Evolutionary conservation across 495 filamentous ascomycete genomes (phyloP).

Genomic region (Cairneyella variabilis): DNA sequence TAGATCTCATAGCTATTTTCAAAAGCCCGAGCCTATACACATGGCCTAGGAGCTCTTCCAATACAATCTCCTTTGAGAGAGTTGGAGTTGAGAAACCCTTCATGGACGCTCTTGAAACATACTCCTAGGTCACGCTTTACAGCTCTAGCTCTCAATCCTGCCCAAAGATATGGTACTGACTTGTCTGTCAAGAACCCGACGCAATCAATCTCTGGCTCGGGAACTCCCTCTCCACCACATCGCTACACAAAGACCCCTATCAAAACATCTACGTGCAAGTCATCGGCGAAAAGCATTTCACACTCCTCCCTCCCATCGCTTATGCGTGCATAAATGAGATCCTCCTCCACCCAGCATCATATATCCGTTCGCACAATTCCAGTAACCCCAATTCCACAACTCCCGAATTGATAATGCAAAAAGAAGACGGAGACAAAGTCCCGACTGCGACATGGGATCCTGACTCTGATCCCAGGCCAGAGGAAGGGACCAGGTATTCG

Average conservation of each 20-base stretch:
- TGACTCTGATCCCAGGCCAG: constrained; percentile 41
- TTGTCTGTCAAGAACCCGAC: constrained; percentile 55
- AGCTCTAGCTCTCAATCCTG: too few species aligned
- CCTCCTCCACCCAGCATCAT: constrained; percentile 45
- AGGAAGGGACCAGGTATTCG: constrained; percentile 49
- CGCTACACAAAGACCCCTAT: constrained; percentile 74
- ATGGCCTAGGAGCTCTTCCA: too few species aligned
- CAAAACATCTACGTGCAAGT: constrained; percentile 79
- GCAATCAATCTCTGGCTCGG: constrained; percentile 81
- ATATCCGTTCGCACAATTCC: constrained; percentile 32
- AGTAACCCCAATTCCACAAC: not conserved
- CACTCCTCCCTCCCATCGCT: constrained; percentile 62
- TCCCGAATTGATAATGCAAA: constrained; percentile 26
- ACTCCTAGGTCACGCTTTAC: too few species aligned
- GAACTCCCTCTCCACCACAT: constrained; percentile 57
- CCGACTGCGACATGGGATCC: constrained; percentile 73
- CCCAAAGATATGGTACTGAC: too few species aligned
- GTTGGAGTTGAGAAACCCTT: too few species aligned
- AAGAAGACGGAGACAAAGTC: constrained; percentile 33
- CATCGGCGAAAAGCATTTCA: constrained; percentile 64
- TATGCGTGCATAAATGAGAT: constrained; percentile 60
- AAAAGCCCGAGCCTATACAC: too few species aligned
- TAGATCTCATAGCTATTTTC: too few species aligned
- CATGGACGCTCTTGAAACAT: too few species aligned
- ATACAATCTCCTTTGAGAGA: too few species aligned